Conservation (phyloP, 2,329 filamentous ascomycete species). For the Sporothrix sp. region DNA sequence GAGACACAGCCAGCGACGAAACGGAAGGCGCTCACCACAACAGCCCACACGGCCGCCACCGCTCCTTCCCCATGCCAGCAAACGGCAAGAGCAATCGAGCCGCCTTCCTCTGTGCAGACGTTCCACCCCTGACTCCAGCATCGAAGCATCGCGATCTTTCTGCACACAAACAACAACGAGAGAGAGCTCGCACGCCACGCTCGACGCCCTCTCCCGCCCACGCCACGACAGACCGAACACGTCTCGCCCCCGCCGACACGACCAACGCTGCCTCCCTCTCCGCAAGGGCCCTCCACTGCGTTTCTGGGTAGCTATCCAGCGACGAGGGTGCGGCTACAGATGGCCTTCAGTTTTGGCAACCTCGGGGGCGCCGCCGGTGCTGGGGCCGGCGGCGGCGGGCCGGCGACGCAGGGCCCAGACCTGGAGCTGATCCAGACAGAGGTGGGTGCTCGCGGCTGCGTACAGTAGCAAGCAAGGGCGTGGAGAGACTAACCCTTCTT, state of each 20-base stretch:
- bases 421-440: constrained; percentile 75
- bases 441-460: constrained; percentile 34
- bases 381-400: constrained; percentile 31
- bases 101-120: not conserved
- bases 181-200: not conserved
- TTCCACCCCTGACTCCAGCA: too few species aligned
- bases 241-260: not conserved
- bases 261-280: constrained; percentile 5
- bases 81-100: not conserved
- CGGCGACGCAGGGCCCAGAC: constrained; percentile 45
- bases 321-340: constrained; percentile 22
- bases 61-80: not conserved
- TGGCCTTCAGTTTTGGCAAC: constrained; percentile 57
- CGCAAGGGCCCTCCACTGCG: constrained; percentile 5
- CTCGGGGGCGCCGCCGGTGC: constrained; percentile 35
- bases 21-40: not conserved
- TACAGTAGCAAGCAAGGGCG: too few species aligned
- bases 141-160: too few species aligned
- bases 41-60: not conserved
- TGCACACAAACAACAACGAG: constrained; percentile 1
- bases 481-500: not conserved
- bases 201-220: not conserved
- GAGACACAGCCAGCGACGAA: not conserved
- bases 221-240: not conserved
- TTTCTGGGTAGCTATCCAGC: constrained; percentile 11